Conservation (phyloP, 495 filamentous ascomycete genomes). For the Penicillium ochrochloron region DNA sequence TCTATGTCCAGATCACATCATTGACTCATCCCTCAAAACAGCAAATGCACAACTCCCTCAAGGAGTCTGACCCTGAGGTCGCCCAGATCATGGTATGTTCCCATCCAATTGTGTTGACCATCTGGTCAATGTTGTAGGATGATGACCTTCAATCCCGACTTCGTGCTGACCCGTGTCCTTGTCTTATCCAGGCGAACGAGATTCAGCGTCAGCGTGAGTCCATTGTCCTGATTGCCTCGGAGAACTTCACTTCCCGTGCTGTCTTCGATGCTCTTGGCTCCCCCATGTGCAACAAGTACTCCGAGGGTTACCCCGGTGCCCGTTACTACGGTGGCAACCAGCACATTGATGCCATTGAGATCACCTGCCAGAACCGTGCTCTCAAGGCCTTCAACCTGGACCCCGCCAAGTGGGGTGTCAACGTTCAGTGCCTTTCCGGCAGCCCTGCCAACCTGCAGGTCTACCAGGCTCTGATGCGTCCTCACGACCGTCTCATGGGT, state of each 20-base stretch:
- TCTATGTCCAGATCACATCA: constrained; percentile 24
- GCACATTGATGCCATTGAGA: constrained; percentile 96
- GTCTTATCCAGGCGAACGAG: constrained; percentile 74
- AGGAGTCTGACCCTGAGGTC: constrained; percentile 87
- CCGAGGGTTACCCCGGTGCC: constrained; percentile 96
- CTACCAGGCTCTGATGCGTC: constrained; percentile 98
- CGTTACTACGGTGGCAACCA: constrained; percentile 99
- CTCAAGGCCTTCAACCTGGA: constrained; percentile 90
- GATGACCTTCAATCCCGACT: background rate
- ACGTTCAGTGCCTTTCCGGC: constrained; percentile 92
- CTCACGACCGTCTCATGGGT: constrained; percentile 96
- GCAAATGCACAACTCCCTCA: constrained; percentile 89
- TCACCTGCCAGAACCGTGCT: constrained; percentile 93
- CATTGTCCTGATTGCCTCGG: constrained; percentile 97
- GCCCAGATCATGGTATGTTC: constrained; percentile 90
- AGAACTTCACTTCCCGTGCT: constrained; percentile 98
- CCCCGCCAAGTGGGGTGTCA: constrained; percentile 93
- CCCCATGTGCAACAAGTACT: constrained; percentile 99
- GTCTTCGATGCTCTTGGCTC: constrained; percentile 96
- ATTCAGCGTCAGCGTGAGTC: constrained; percentile 98
- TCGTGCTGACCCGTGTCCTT: constrained; percentile 14
- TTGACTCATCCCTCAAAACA: constrained; percentile 59
- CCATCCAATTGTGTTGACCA: constrained; percentile 34
- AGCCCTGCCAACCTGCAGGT: constrained; percentile 94
- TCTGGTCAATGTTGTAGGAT: background rate